Evolutionary conservation across 225 moss, liverwort and hornwort genomes (phyloP).

Genomic region (Neckera pumila): DNA sequence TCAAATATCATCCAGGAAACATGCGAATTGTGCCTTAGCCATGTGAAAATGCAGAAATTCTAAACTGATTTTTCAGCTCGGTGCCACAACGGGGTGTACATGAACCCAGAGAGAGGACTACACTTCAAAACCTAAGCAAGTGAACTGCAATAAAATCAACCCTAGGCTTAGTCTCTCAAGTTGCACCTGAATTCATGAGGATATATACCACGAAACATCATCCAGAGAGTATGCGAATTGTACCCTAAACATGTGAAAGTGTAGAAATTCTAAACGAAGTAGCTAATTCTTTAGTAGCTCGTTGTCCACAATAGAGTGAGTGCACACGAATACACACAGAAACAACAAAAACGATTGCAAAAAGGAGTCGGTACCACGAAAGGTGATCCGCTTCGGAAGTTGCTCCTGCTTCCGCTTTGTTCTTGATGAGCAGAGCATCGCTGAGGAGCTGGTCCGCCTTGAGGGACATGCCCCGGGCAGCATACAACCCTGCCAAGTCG

Average conservation of each 20-base stretch:
- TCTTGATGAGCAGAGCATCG: slow-evolving; percentile 47
- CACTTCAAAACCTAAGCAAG: not conserved
- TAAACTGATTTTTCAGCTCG: not conserved
- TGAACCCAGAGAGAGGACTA: not conserved
- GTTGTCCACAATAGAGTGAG: not conserved
- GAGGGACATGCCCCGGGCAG: slow-evolving; percentile 45
- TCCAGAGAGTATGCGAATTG: not conserved
- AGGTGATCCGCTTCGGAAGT: not conserved
- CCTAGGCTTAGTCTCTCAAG: not conserved
- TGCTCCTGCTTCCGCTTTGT: slow-evolving; percentile 14
- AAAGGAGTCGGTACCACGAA: slow-evolving; percentile 29
- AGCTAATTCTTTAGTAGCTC: not conserved
- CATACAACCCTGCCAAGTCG: slow-evolving; percentile 37
- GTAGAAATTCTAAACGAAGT: not conserved
- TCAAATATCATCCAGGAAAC: not conserved
- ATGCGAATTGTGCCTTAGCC: not conserved
- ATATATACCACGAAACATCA: not conserved
- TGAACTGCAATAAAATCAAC: not conserved
- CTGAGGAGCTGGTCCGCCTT: slow-evolving; percentile 49
- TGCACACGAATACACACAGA: not conserved
- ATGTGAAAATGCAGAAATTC: not conserved
- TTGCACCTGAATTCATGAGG: not conserved
- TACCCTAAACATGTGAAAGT: not conserved
- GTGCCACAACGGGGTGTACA: not conserved
- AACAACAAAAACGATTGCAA: not conserved